Conservation (phyloP, 139 green algal species). For the Closterium sp. region DNA sequence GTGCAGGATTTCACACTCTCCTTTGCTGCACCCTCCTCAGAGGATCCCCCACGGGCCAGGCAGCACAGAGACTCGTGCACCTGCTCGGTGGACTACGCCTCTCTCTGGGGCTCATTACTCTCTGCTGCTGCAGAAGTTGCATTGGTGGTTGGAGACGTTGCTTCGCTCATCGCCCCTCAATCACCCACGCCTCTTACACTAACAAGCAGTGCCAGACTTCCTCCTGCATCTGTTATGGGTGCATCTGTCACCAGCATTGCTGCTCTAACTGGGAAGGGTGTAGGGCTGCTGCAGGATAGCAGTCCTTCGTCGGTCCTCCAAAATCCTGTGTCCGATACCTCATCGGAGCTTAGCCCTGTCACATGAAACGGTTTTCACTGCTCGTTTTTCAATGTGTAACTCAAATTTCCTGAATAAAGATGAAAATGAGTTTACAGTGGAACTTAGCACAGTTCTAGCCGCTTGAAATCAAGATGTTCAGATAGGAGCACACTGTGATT, state of each 20-base stretch:
- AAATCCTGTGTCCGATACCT: background rate
- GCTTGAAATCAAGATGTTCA: too few relatives aligned
- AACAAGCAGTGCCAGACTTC: background rate
- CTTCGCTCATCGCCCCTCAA: background rate
- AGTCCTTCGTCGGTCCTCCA: background rate
- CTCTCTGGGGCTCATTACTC: background rate
- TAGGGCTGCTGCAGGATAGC: background rate
- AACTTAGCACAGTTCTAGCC: too few relatives aligned
- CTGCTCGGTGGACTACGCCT: background rate
- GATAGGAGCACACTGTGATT: too few relatives aligned
- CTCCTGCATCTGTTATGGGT: background rate
- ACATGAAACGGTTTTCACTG: background rate
- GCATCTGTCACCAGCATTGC: background rate
- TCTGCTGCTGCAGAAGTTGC: background rate
- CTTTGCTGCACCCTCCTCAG: background rate
- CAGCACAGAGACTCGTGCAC: background rate
- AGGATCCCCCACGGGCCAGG: background rate
- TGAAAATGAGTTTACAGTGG: too few relatives aligned
- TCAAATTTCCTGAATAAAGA: too few relatives aligned
- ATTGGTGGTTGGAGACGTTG: background rate
- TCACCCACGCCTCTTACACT: background rate
- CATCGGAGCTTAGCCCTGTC: background rate
- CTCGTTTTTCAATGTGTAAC: too few relatives aligned
- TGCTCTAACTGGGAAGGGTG: background rate
- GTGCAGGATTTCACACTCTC: background rate